Percentiles rank a stretch among this genome's conserved stretches.
Evolutionary conservation across 2,329 filamentous ascomycete species (phyloP).

Genomic region (Didymosphaeria variabile): DNA sequence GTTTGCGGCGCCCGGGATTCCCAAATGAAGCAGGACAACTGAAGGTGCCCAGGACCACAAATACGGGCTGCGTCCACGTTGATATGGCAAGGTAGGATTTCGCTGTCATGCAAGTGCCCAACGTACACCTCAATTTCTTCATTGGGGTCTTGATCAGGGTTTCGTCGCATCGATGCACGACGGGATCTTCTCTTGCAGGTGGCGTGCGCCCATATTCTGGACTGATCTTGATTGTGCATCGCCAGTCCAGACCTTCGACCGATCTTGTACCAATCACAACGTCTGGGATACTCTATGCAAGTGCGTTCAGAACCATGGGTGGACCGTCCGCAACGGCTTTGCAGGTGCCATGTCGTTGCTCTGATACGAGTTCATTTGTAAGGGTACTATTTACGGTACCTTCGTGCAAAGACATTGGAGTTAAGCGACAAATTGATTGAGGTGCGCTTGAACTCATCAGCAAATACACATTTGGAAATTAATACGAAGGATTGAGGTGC

Average conservation of each 20-base stretch:
- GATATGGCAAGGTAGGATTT: neutral
- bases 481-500: slow-evolving; percentile 15
- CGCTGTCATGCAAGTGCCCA: neutral
- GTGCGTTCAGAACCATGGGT: neutral
- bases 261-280: neutral
- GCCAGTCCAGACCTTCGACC: slow-evolving; percentile 8
- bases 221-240: neutral
- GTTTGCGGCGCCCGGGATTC: slow-evolving; percentile 25
- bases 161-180: slow-evolving; percentile 4
- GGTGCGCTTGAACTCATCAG: neutral
- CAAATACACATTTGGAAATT: slow-evolving; percentile 17
- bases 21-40: slow-evolving; percentile 1
- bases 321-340: slow-evolving; percentile 12
- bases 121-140: neutral
- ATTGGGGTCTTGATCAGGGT: neutral
- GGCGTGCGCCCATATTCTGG: neutral
- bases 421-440: slow-evolving; percentile 21
- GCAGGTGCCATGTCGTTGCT: slow-evolving; percentile 7
- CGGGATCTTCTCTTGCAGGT: slow-evolving; percentile 7
- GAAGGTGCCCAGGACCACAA: neutral
- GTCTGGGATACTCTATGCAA: neutral
- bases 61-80: neutral
- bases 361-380: slow-evolving; percentile 27
- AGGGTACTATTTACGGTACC: slow-evolving; percentile 27
- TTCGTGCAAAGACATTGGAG: slow-evolving; percentile 19